Base-by-base conservation (phyloP, 169 alveolate genomes). In the Theileria orientalis region DNA sequence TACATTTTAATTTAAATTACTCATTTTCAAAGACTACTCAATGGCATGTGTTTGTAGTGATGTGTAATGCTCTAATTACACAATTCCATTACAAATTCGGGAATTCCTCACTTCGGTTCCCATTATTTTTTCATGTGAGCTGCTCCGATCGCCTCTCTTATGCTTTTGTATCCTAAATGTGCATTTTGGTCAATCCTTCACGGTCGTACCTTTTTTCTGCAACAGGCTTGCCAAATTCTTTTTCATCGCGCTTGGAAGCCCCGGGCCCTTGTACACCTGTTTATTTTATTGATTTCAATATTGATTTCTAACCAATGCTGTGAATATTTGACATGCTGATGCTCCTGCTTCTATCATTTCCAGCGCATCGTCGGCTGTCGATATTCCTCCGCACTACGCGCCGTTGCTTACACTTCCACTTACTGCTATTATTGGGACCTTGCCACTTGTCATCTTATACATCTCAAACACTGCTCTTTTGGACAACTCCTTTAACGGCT, bases 271-370 rank as follows among this genome's bases (percentile, higher is more conserved):
- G 64, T 82, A 82, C 27, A 82, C 71, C 89, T 82, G 44, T 25
- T 7, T 0, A 9, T 13, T 6, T 6, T 30, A 13, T 35, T 25
- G 9, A 0, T 2, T 1, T 16, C 6, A 5, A 0, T 2, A 0
- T 30, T 8, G 16, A 23, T 35, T 8, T 3, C 57, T 0, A 49
- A 92, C 95, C 91, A 92, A 29, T 30, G 91, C 76, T 0, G 94
- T 90, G 83, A 76, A 90, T 54, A 92, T 47, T 62, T 92, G 95
- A 23, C 94, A 91, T 1, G 83, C 86, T 1, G 95, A 84, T 7
- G 96, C 96, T 7, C 96, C 96, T 0, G 96, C 95, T 49, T 91
- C 95, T 7, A 92, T 90, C 76, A 88, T 85, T 57, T 89, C 92
- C 57, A 91, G 74, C 21, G 94, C 95, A 67, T 92, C 96, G 30